Evolutionary conservation across 2,329 filamentous ascomycete genomes (phyloP), one percentile per base, ranked within the genome.

Genomic region (Hirsutella thompsonii): DNA sequence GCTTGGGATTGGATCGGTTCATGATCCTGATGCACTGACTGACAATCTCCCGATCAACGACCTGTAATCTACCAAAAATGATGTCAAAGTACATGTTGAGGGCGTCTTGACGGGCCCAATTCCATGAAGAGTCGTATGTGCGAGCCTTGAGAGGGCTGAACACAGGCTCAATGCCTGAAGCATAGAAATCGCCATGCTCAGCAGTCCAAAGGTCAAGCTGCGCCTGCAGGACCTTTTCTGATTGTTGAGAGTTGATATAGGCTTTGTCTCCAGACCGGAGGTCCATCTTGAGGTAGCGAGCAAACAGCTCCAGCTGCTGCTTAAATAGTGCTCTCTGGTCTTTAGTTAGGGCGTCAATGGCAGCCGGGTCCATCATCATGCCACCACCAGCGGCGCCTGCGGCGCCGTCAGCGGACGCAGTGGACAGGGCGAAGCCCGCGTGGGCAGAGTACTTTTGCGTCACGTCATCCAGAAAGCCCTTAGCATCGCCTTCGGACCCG

Each of bases 321-420:
- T 96, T 96, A 79, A 96, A 96, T 1, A 98, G 73, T 20, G 87
- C 83, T 48, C 83, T 80, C 64, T 98, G 92, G 57, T 96, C 92
- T 63, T 96, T 96, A 55, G 92, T 98, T 41, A 98, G 73, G 13
- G 92, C 92, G 60, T 98, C 92, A 48, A 98, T 82, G 40, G 92
- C 92, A 32, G 90, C 92, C 8, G 92, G 92, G 55, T 98, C 92
- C 89, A 98, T 96, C 86, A 98, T 94, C 92, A 98, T 96, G 58
- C 89, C 90, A 49, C 76, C 83, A 42, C 72, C 76, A 43, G 71
- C 76, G 45, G 76, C 82, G 46, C 74, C 83, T 41, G 79, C 83
- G 46, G 75, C 76, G 48, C 86, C 87, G 45, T 81, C 82, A 39
- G 82, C 76, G 20, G 85, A 74, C 21, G 83, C 79, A 6, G 83